Percentiles rank a stretch among this genome's conserved stretches.
phyloP scores from a whole-genome alignment of 495 filamentous ascomycete species.

The Trichoderma virens region DNA sequence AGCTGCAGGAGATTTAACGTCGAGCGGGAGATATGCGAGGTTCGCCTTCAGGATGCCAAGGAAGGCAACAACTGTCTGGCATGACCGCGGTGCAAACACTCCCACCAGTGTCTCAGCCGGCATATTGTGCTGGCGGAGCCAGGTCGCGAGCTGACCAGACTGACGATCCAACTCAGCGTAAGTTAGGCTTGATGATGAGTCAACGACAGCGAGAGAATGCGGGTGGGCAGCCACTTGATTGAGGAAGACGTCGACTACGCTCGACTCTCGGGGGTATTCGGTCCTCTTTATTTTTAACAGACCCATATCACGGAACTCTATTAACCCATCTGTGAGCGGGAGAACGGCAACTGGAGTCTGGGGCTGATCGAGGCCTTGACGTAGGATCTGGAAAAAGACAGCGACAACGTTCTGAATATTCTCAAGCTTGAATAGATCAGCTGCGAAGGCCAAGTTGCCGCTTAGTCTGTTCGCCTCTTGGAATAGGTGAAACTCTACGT shows the following conservation, averaged over 20 bases:
- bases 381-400: conserved; percentile 11
- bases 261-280: conserved; percentile 12
- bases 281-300: conserved; percentile 11
- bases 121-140: conserved; percentile 8
- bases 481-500: conserved; percentile 15
- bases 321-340: conserved; percentile 10
- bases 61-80: conserved; percentile 13
- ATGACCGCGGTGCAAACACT: conserved; percentile 12
- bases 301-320: not conserved
- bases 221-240: conserved; percentile 8
- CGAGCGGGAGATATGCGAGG: conserved; percentile 13
- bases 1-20: conserved; percentile 6
- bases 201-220: conserved; percentile 11
- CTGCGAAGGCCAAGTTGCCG: conserved; percentile 12
- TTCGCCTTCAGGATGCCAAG: conserved; percentile 14
- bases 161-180: conserved; percentile 14
- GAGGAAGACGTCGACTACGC: conserved; percentile 15
- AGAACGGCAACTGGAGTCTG: conserved; percentile 9
- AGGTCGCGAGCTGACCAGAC: conserved; percentile 13
- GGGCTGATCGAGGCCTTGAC: conserved; percentile 12
- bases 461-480: conserved; percentile 10
- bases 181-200: conserved; percentile 12
- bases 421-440: conserved; percentile 12
- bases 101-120: conserved; percentile 12
- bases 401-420: conserved; percentile 10